Conservation (phyloP, 2,329 filamentous ascomycete genomes). For the Colletotrichum sp. region DNA sequence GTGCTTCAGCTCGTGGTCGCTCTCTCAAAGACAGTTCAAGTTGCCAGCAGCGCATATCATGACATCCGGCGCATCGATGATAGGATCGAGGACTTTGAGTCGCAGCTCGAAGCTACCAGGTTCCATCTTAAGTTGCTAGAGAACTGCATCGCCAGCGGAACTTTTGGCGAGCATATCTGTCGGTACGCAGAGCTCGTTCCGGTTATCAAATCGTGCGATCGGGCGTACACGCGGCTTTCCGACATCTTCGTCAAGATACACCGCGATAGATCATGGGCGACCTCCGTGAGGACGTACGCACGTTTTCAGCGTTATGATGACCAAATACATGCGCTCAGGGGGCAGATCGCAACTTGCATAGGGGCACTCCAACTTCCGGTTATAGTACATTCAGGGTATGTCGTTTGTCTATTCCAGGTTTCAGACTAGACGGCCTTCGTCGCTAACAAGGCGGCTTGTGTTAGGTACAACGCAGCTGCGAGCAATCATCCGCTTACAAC, state of each 20-base stretch:
- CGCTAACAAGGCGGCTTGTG: rapidly evolving
- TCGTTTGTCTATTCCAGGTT: not conserved
- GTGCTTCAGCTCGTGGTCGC: not conserved
- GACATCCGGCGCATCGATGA: not conserved
- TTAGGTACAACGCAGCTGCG: not conserved
- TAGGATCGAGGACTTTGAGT: not conserved
- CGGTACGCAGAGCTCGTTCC: not conserved
- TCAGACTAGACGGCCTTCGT: not conserved
- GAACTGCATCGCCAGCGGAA: not conserved
- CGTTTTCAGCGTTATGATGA: not conserved
- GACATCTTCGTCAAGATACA: not conserved
- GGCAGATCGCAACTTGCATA: not conserved
- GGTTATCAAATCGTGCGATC: not conserved
- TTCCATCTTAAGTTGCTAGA: not conserved
- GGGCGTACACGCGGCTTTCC: not conserved
- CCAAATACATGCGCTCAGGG: not conserved
- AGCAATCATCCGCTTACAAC: not conserved
- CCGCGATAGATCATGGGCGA: not conserved
- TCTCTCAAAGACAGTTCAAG: not conserved
- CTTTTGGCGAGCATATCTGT: not conserved
- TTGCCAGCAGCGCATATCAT: not conserved
- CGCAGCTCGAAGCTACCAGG: not conserved
- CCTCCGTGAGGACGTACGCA: not conserved
- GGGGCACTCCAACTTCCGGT: not conserved
- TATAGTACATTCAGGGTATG: not conserved